Evolutionary conservation across 2,329 filamentous ascomycete species (phyloP).

Genomic region (Aspergillus hortae): DNA sequence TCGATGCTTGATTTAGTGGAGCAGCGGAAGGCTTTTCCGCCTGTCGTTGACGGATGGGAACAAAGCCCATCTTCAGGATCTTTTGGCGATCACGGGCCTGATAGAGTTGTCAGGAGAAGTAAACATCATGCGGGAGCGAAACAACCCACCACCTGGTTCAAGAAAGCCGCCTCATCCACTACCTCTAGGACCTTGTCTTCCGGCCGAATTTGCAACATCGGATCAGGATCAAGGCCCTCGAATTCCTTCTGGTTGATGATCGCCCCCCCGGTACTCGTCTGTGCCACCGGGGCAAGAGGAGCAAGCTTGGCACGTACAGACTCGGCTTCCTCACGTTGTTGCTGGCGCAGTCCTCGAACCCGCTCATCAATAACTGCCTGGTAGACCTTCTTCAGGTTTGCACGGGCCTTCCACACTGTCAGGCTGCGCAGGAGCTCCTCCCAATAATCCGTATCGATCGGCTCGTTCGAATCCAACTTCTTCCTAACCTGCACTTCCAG

Average conservation of each 20-base stretch:
- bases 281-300: slow-evolving; percentile 42
- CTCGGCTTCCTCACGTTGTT: slow-evolving; percentile 65
- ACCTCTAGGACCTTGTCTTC: slow-evolving; percentile 62
- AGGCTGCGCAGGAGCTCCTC: slow-evolving; percentile 83
- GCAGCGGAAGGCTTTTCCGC: slow-evolving; percentile 31
- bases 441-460: slow-evolving; percentile 97
- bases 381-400: slow-evolving; percentile 74
- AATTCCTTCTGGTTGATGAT: slow-evolving; percentile 34
- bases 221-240: slow-evolving; percentile 59
- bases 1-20: slow-evolving; percentile 33
- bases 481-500: slow-evolving; percentile 81
- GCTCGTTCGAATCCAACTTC: slow-evolving; percentile 84
- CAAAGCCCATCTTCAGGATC: slow-evolving; percentile 62
- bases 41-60: slow-evolving; percentile 55
- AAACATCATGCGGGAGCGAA: neutral
- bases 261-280: slow-evolving; percentile 10
- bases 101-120: slow-evolving; percentile 9
- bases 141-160: slow-evolving; percentile 51
- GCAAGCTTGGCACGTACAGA: slow-evolving; percentile 52
- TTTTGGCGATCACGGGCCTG: slow-evolving; percentile 57
- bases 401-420: slow-evolving; percentile 86
- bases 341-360: slow-evolving; percentile 61
- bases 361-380: slow-evolving; percentile 70
- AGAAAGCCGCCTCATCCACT: slow-evolving; percentile 57
- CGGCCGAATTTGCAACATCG: slow-evolving; percentile 59